Evolutionary conservation across 148 eudicot species (phyloP), one percentile per base, ranked within the genome.

Genomic region (Salicornia ramosissima): DNA sequence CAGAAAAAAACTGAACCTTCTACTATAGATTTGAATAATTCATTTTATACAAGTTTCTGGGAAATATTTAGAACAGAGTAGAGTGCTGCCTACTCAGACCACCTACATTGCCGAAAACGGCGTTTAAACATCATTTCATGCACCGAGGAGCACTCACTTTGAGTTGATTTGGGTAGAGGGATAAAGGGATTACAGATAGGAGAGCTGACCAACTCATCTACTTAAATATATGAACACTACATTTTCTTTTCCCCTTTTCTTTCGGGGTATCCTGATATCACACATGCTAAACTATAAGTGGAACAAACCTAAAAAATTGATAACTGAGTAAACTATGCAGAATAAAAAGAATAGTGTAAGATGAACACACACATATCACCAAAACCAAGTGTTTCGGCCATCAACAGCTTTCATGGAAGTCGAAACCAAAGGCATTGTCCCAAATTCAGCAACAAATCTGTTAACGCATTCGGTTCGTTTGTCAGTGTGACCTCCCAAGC

Each of bases 401-500:
- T 91, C 94, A 67, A 91, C 76, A 26, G 76, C 96, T 76, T 90
- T 90, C 75, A 88, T 78, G 55, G 90, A 74, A 64, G 92, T 90
- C 10, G 90, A 77, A 68, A 87, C 86, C 82, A 90, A 82, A 10
- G 97, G 97, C 97, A 88, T 91, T 51, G 71, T 77, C 40, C 90
- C 91, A 73, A 71, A 91, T 66, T 81, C 86, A 9, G 84, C 79
- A 1, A 79, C 88, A 42, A 91, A 88, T 64, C 77, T 77, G 75
- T 92, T 88, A 1, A 92, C 80, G 31, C 97, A 92, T 57, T 82
- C 70, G 0, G 84, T 83, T 75, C 97, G 83, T 69, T 77, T 86
- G 16, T 80, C 82, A 12, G 43, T 85, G 75, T 92, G 97, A 52
- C 91, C 97, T 76, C 89, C 92, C 84, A 90, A 66, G 77, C 96